Base-by-base conservation (phyloP, 208 protist species). In the Trypanosoma vivax region DNA sequence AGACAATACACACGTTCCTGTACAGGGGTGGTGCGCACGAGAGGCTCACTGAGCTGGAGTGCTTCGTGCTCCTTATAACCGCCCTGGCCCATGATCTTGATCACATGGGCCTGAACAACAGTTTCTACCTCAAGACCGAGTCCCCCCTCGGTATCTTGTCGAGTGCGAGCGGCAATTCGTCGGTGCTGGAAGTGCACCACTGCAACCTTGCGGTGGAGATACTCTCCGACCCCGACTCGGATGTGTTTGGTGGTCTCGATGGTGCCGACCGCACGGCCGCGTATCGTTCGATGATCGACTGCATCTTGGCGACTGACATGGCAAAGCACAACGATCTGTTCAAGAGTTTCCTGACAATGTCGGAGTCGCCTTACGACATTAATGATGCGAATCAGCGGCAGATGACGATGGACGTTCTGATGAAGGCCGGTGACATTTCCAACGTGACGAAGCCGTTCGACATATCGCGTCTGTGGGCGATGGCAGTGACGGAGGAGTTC, bases 71-170 rank as follows among this genome's bases (percentile, higher is more conserved):
- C 47, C 61, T 92, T 0, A 51, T 85, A 27, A 89, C 80, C 30
- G 75, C 84, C 31, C 73, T 89, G 41, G 75, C 85, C 38, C 84
- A 92, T 49, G 84, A 92, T 51, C 65, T 91, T 38, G 83, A 91
- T 58, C 84, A 92, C 60, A 92, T 92, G 84, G 84, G 84, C 37
- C 67, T 92, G 62, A 92, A 92, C 73, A 92, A 92, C 76, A 89
- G 78, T 65, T 92, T 92, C 63, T 86, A 88, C 57, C 65, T 92
- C 25, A 92, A 88, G 65, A 88, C 79, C 18, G 84, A 92, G 48
- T 88, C 84, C 30, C 84, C 84, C 35, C 66, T 92, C 7, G 84
- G 84, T 49, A 87, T 90, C 35, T 50, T 92, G 35, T 88, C 79
- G 27, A 87, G 76, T 35, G 79, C 81, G 40, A 88, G 79, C 50